Conservation (phyloP, 371 early-diverging fungal species). For the Aphelidium insulamus region DNA sequence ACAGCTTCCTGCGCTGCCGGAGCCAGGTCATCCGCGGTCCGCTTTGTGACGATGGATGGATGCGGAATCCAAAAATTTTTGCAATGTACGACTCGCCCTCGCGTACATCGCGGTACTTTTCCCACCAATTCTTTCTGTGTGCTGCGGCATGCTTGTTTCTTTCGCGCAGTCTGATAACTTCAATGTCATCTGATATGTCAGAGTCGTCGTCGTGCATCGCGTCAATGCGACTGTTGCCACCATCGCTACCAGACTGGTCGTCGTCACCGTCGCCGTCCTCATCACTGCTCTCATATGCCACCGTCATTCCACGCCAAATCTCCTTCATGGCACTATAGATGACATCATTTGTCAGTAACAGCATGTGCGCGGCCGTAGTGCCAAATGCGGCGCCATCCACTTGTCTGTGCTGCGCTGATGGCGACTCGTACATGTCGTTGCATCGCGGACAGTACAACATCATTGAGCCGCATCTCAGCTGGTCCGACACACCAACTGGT, state of each 20-base stretch:
- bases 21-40: conserved; percentile 62
- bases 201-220: no score
- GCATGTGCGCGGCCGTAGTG: not conserved
- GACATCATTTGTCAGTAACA: no score
- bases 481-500: conserved; percentile 60
- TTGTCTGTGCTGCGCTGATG: conserved; percentile 35
- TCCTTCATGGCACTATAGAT: no score
- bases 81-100: conserved; percentile 34
- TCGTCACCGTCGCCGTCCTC: no score
- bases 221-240: no score
- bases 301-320: no score
- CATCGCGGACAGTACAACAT: conserved; percentile 61
- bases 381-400: conserved; percentile 44
- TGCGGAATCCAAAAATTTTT: conserved; percentile 56
- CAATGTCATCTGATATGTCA: not conserved
- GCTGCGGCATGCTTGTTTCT: conserved; percentile 5
- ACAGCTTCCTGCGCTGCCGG: conserved; percentile 21
- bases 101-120: not conserved
- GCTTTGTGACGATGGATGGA: conserved; percentile 23
- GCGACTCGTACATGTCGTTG: conserved; percentile 67
- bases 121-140: conserved; percentile 5
- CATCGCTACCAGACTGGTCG: no score
- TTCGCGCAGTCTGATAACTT: not conserved
- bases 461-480: conserved; percentile 30
- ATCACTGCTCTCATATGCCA: no score